Evolutionary conservation across 1,139 yeast genomes (phyloP).

Genomic region (Zygosaccharomyces pseudobailii): DNA sequence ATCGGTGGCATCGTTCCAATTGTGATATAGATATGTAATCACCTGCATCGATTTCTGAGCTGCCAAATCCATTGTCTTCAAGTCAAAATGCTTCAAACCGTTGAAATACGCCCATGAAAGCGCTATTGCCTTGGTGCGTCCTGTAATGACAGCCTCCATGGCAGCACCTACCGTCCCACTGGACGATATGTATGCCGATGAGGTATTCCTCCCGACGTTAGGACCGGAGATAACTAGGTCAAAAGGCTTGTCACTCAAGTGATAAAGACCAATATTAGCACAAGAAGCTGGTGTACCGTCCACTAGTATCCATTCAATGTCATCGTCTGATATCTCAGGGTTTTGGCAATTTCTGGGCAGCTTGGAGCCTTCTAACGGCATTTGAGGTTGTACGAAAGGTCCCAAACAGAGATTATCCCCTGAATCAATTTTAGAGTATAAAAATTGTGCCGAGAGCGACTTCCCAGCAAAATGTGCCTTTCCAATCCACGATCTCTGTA

Average conservation of each 20-base stretch:
- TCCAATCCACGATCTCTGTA: slow-evolving; percentile 91
- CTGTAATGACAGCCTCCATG: slow-evolving; percentile 85
- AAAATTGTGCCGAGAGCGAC: slow-evolving; percentile 60
- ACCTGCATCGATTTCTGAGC: slow-evolving; percentile 62
- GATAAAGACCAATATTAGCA: slow-evolving; percentile 83
- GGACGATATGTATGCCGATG: slow-evolving; percentile 83
- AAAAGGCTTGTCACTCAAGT: slow-evolving; percentile 57
- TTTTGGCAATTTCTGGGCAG: slow-evolving; percentile 17
- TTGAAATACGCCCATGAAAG: slow-evolving; percentile 70
- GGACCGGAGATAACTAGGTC: slow-evolving; percentile 94
- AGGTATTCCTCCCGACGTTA: slow-evolving; percentile 87
- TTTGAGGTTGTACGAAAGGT: slow-evolving; percentile 54
- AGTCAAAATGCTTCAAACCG: slow-evolving; percentile 49
- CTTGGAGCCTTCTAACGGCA: slow-evolving; percentile 11
- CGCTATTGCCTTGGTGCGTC: slow-evolving; percentile 63
- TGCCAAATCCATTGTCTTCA: slow-evolving; percentile 56
- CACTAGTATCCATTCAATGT: slow-evolving; percentile 77
- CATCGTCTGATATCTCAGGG: slow-evolving; percentile 34
- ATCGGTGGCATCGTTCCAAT: slow-evolving; percentile 59
- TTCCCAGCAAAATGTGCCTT: slow-evolving; percentile 94
- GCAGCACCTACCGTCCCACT: slow-evolving; percentile 99
- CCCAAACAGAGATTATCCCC: slow-evolving; percentile 57
- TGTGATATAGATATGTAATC: slow-evolving; percentile 50
- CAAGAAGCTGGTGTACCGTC: slow-evolving; percentile 97
- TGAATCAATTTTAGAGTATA: slow-evolving; percentile 48